Base-by-base conservation (phyloP, 2,329 filamentous ascomycete genomes). In the Rugonectria rugulosa region DNA sequence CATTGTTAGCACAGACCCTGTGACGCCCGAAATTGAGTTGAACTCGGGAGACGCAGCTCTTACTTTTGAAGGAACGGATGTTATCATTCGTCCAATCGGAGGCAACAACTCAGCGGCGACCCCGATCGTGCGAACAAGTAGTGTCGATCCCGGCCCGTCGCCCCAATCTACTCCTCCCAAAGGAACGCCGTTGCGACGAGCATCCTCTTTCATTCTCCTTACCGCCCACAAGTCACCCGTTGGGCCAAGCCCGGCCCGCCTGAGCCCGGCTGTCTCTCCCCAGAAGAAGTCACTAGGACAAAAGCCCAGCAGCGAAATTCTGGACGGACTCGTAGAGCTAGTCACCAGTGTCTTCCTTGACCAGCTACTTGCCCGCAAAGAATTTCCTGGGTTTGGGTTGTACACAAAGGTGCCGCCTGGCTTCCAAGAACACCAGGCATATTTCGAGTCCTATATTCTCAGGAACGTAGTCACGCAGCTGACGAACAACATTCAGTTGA, bases 391-490 rank as follows among this genome's bases (percentile, higher is more conserved):
- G 0, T 90, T 99, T 48, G 88, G 89, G 0, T 77, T 99, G 9
- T 96, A 91, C 68, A 78, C 91, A 48, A 97, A 95, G 70, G 89
- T 94, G 0, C 95, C 96, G 2, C 92, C 95, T 1, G 93, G 94
- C 0, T 97, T 96, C 67, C 86, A 94, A 63, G 95, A 98, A 70
- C 92, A 98, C 64, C 93, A 97, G 67, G 92, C 92, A 0, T 96
- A 93, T 70, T 97, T 99, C 63, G 92, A 96, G 69, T 96, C 95
- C 0, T 97, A 93, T 69, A 78, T 98, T 3, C 78, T 98, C 17
- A 85, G 88, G 23, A 89, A 88, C 61, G 87, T 90, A 0, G 83
- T 97, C 40, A 82, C 86, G 3, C 85, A 89, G 24, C 76, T 97
- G 14, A 84, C 85, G 27, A 89, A 84, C 53, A 81, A 85, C 19